Conservation (phyloP, 306 rosid species). For the Senna tora region DNA sequence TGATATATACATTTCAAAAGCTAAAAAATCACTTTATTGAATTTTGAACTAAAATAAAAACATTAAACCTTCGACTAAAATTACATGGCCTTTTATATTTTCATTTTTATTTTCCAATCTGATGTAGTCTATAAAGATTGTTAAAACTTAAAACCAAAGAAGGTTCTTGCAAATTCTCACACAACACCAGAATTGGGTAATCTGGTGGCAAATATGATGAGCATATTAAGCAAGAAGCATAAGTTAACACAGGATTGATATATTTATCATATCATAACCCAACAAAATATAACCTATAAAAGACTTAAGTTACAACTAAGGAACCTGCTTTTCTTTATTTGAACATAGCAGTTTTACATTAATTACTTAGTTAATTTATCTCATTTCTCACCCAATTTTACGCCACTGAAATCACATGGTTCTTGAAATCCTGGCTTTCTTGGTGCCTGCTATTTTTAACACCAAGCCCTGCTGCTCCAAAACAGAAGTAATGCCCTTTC, state of each 20-base stretch:
- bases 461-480: slow-evolving; percentile 65
- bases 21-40: too few species aligned
- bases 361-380: slow-evolving; percentile 13
- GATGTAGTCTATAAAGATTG: too few species aligned
- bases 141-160: too few species aligned
- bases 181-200: not conserved
- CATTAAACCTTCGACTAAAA: too few species aligned
- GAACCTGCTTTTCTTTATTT: slow-evolving; percentile 18
- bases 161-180: slow-evolving; percentile 21
- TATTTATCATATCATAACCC: slow-evolving; percentile 19
- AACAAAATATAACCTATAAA: slow-evolving; percentile 30
- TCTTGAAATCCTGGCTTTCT: slow-evolving; percentile 53
- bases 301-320: slow-evolving; percentile 30
- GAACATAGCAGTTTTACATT: slow-evolving; percentile 18
- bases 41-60: too few species aligned
- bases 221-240: slow-evolving; percentile 20
- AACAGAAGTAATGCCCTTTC: slow-evolving; percentile 85
- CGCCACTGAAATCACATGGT: slow-evolving; percentile 65
- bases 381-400: slow-evolving; percentile 36
- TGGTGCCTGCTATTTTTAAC: slow-evolving; percentile 61
- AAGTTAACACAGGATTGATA: slow-evolving; percentile 10
- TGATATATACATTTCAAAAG: too few species aligned
- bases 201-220: too few species aligned
- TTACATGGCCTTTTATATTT: too few species aligned
- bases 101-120: too few species aligned